These are phyloP conservation scores for Microbotryomycetes sp. DNA, from an alignment of 1,284 basidiomycete species.

Conservation along the genomic window DNA sequence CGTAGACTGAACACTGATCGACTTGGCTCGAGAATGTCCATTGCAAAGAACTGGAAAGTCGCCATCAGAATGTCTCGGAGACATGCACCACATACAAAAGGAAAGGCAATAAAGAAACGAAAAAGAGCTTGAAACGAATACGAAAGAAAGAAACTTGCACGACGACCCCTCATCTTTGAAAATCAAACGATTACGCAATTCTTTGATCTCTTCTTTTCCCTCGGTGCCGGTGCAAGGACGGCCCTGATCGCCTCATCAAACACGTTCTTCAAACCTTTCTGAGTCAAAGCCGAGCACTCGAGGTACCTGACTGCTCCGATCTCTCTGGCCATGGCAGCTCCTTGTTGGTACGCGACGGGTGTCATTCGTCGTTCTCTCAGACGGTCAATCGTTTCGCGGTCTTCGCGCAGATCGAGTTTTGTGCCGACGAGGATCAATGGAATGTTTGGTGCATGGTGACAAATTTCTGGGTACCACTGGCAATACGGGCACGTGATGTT, in stretches of 20 bases:
- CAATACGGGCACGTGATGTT: too few species aligned
- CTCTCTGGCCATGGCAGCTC: slow-evolving; percentile 82
- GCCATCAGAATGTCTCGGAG: too few species aligned
- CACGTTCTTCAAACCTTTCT: slow-evolving; percentile 93
- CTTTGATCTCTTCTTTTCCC: slow-evolving; percentile 41
- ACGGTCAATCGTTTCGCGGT: slow-evolving; percentile 82
- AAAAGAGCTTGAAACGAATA: neutral
- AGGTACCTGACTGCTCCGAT: slow-evolving; percentile 86
- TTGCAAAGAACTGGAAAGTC: too few species aligned
- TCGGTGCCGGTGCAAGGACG: slow-evolving; percentile 42
- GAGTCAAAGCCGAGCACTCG: slow-evolving; percentile 94
- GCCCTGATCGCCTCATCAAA: slow-evolving; percentile 90
- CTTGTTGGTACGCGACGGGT: slow-evolving; percentile 86
- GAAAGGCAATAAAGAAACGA: neutral
- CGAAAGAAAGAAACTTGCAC: neutral
- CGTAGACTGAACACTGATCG: too few species aligned
- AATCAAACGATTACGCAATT: slow-evolving; percentile 43
- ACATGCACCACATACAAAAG: neutral
- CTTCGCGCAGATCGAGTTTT: slow-evolving; percentile 95
- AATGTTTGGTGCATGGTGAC: slow-evolving; percentile 93
- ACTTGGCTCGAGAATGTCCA: too few species aligned
- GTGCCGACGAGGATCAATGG: slow-evolving; percentile 90
- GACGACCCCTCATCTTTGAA: neutral
- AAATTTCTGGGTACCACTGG: slow-evolving; percentile 94
- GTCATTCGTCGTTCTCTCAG: slow-evolving; percentile 89